Evolutionary conservation across 371 early-diverging fungal genomes (phyloP).

Genomic region (Phascolomyces articulosus): DNA sequence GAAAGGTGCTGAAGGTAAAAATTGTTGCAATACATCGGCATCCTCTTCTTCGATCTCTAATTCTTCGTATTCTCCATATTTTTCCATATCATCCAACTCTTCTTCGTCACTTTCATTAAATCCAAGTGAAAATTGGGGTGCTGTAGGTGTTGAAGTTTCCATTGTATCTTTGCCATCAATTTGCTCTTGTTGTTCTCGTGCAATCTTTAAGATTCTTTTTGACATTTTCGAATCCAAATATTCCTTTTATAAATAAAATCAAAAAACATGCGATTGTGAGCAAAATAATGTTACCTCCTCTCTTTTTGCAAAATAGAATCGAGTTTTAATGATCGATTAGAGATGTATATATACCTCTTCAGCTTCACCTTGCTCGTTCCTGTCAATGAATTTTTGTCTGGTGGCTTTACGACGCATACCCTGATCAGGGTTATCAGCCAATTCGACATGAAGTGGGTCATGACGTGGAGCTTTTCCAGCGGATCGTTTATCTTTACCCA

Average conservation of each 20-base stretch:
- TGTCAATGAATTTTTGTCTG: constrained; percentile 68
- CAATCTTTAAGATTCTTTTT: constrained; percentile 85
- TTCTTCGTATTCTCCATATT: constrained; percentile 58
- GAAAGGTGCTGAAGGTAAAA: constrained; percentile 82
- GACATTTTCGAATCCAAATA: constrained; percentile 91
- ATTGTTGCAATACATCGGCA: constrained; percentile 81
- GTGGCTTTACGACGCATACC: constrained; percentile 43
- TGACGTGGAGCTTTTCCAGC: constrained; percentile 48
- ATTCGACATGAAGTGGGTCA: constrained; percentile 79
- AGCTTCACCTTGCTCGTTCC: constrained; percentile 57
- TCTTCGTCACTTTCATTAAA: constrained; percentile 57
- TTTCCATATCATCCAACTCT: constrained; percentile 54
- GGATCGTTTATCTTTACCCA: not conserved
- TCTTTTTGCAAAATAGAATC: no score
- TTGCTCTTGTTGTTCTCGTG: constrained; percentile 92
- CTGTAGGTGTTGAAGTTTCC: not conserved
- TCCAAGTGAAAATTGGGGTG: constrained; percentile 31
- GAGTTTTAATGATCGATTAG: no score
- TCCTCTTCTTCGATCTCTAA: constrained; percentile 77
- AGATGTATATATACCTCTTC: constrained; percentile 22
- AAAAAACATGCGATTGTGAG: no score
- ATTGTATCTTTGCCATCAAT: constrained; percentile 45
- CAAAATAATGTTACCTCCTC: no score
- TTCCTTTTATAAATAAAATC: constrained; percentile 36
- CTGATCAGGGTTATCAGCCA: constrained; percentile 61